These are phyloP conservation scores for Ricinus communis DNA, from an alignment of 345 rosid species.

Conservation along the genomic window DNA sequence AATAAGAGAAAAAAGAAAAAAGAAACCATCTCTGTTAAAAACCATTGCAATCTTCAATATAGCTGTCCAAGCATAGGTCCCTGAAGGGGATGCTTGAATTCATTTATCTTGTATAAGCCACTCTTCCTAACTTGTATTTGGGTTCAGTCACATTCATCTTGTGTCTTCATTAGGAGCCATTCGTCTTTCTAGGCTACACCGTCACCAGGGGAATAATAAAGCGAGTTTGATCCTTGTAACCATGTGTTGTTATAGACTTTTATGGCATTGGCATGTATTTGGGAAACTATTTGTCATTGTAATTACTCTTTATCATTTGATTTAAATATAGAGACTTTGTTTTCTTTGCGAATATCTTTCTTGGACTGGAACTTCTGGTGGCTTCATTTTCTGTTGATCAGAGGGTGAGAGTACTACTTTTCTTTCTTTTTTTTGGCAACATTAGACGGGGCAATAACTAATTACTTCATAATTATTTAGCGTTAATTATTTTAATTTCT, in stretches of 20 bases:
- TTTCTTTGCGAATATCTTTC: constrained; percentile 2
- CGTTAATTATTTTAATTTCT: no score
- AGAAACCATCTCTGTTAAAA: neutral
- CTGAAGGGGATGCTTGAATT: constrained; percentile 23
- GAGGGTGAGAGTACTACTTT: no score
- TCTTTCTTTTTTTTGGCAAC: no score
- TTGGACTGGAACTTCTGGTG: no score
- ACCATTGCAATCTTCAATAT: neutral
- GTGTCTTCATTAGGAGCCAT: constrained; percentile 4
- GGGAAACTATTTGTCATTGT: constrained; percentile 9
- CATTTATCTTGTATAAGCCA: constrained; percentile 10
- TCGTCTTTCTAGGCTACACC: constrained; percentile 19
- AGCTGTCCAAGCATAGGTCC: constrained; percentile 10
- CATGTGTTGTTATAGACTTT: neutral
- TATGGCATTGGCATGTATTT: neutral
- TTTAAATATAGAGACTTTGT: constrained; percentile 19
- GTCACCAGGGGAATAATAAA: neutral
- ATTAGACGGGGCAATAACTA: no score
- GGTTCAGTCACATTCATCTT: constrained; percentile 6
- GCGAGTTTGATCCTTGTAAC: constrained; percentile 24
- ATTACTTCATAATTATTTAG: no score
- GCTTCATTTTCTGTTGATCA: no score
- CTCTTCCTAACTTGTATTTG: constrained; percentile 20
- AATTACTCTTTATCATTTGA: neutral
- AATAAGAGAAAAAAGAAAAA: constrained; percentile 9